Evolutionary conservation across 257 asterid species (phyloP), one percentile per base, ranked within the genome.

Genomic region (Catharanthus roseus): DNA sequence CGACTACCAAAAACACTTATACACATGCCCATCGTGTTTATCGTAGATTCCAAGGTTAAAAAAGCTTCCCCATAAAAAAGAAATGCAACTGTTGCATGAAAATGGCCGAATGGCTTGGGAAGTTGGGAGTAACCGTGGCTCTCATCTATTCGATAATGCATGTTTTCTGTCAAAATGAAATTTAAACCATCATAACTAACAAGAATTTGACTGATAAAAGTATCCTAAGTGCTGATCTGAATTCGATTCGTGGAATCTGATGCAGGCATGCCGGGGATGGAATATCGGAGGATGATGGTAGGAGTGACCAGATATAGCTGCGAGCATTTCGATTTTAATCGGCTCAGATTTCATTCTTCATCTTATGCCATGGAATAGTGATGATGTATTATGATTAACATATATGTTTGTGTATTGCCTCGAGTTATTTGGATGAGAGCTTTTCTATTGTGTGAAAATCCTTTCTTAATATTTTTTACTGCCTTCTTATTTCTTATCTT

Each of bases 251-350:
- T 70, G 41, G 53, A 68, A 71, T 65, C 70, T 73, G 68, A 81
- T 60, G 65, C 91, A 90, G 97, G 88, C 91, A 86, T 75, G 87
- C 83, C 12, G 93, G 93, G 50, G 90, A 90, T 74, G 88, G 90
- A 51, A 74, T 67, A 21, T 81, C 93, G 0, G 93, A 90, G 51
- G 90, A 80, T 51, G 85, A 79, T 75, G 86, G 82, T 83, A 82
- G 89, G 83, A 80, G 24, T 63, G 88, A 81, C 84, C 73, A 61
- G 84, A 72, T 76, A 70, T 74, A 78, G 71, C 72, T 64, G 55
- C 73, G 63, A 66, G 69, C 71, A 66, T 80, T 58, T 45, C 56
- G n/a, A 38, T 31, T 74, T 36, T 77, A 68, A 54, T 71, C 74
- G 53, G 66, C 36, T 68, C 74, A 79, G 57, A 41, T 70, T 68